Conservation (phyloP, 441 rosid genomes). For the Populus hybrid region DNA sequence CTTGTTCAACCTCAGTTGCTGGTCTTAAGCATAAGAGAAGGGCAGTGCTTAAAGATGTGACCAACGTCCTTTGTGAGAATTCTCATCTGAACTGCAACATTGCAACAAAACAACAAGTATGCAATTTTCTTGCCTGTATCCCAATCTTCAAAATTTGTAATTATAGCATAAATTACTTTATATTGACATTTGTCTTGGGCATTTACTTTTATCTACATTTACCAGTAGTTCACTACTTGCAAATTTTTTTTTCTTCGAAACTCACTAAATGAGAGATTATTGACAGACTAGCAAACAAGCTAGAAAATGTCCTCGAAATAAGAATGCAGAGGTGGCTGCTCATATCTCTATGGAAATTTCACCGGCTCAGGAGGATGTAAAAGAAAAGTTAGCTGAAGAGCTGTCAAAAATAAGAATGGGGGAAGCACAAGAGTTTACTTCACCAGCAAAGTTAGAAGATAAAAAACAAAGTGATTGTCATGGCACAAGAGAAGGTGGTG, state of each 20-base stretch:
- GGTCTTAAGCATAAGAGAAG: constrained; percentile 64
- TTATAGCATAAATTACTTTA: not conserved
- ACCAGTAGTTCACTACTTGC: not conserved
- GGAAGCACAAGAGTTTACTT: constrained; percentile 37
- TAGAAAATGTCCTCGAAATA: constrained; percentile 30
- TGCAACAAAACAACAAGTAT: constrained; percentile 49
- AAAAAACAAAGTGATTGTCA: constrained; percentile 18
- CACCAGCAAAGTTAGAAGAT: constrained; percentile 26
- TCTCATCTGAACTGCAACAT: constrained; percentile 28
- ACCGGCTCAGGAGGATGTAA: constrained; percentile 46
- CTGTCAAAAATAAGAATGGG: constrained; percentile 69
- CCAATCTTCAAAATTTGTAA: not conserved
- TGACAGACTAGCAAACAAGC: constrained; percentile 41
- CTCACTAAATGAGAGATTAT: constrained; percentile 4
- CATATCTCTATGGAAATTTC: constrained; percentile 33
- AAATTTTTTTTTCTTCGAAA: not conserved
- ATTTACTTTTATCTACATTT: constrained; percentile 1
- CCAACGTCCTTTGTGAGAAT: constrained; percentile 38
- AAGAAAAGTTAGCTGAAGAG: constrained; percentile 61
- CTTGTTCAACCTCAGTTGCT: constrained; percentile 28
- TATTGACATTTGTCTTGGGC: not conserved
- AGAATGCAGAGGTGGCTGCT: constrained; percentile 30
- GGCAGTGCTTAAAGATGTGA: constrained; percentile 70
- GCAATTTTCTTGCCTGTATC: not conserved
- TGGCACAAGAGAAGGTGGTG: constrained; percentile 21